These are phyloP conservation scores for Sophora flavescens DNA, from an alignment of 306 rosid species.

Conservation along the genomic window DNA sequence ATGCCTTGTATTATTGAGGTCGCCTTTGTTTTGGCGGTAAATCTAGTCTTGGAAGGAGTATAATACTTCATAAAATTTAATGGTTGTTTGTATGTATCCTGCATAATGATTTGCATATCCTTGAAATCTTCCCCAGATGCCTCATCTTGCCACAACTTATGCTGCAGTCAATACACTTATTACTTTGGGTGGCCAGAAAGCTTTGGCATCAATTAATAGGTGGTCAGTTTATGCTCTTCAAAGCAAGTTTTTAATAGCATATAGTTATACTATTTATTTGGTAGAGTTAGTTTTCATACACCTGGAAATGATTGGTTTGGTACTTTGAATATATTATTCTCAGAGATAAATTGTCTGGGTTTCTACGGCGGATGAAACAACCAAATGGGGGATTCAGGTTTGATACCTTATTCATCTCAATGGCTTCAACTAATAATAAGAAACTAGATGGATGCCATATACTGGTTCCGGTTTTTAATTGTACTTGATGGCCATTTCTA, in stretches of 20 bases:
- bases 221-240: slow-evolving; percentile 62
- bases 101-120: slow-evolving; percentile 27
- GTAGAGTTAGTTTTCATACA: slow-evolving; percentile 16
- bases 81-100: not conserved
- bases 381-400: slow-evolving; percentile 91
- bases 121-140: slow-evolving; percentile 68
- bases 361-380: slow-evolving; percentile 82
- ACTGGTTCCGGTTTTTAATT: not conserved
- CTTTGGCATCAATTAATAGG: slow-evolving; percentile 92
- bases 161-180: slow-evolving; percentile 93
- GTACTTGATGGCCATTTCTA: not conserved
- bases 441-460: not conserved
- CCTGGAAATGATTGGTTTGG: slow-evolving; percentile 45
- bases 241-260: slow-evolving; percentile 7
- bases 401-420: slow-evolving; percentile 40
- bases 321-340: slow-evolving; percentile 37
- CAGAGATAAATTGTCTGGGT: slow-evolving; percentile 71
- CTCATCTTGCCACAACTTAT: slow-evolving; percentile 97
- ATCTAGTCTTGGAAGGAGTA: slow-evolving; percentile 8
- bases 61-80: slow-evolving; percentile 6
- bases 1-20: slow-evolving; percentile 15
- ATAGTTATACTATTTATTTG: slow-evolving; percentile 12
- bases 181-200: slow-evolving; percentile 75
- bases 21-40: slow-evolving; percentile 21
- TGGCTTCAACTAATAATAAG: slow-evolving; percentile 33